A percentile compares a stretch with the other conserved stretches of the same genome.
These are phyloP conservation scores for Neostapfia colusana DNA, from an alignment of 176 grass and related monocot genomes.

Conservation along the genomic window DNA sequence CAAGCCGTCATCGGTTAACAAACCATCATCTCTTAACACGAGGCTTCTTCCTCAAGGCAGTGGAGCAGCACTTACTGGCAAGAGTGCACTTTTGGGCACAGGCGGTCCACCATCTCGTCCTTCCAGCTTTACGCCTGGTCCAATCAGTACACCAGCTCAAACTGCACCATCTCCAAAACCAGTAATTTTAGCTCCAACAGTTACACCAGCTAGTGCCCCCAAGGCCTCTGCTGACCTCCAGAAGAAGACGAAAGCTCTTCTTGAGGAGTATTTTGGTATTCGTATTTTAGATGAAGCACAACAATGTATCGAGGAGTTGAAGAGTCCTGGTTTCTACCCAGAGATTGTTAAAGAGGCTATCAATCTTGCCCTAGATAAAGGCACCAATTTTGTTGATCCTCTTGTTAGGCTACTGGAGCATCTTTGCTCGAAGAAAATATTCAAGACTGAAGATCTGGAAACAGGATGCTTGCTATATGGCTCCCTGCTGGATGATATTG, in stretches of 20 bases:
- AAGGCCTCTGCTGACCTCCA: constrained; percentile 58
- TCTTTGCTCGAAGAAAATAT: constrained; percentile 62
- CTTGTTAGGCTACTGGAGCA: constrained; percentile 69
- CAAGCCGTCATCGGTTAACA: constrained; percentile 44
- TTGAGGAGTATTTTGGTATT: constrained; percentile 89
- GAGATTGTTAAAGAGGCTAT: constrained; percentile 95
- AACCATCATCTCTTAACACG: constrained; percentile 54
- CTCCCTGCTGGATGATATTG: constrained; percentile 78
- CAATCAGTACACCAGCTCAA: constrained; percentile 40
- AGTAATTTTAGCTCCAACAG: constrained; percentile 36
- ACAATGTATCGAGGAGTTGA: constrained; percentile 90
- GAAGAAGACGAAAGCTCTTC: constrained; percentile 84
- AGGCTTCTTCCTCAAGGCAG: constrained; percentile 82
- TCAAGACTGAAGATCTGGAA: constrained; percentile 62
- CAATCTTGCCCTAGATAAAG: constrained; percentile 83
- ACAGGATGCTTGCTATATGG: constrained; percentile 74
- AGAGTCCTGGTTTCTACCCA: constrained; percentile 64
- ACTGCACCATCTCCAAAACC: constrained; percentile 44
- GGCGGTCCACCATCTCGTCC: constrained; percentile 42
- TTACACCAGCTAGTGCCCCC: constrained; percentile 43
- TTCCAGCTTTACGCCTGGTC: constrained; percentile 31
- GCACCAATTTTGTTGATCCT: constrained; percentile 59
- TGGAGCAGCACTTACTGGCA: constrained; percentile 60
- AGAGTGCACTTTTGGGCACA: constrained; percentile 64
- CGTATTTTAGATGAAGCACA: constrained; percentile 86